Conservation (phyloP, 2,329 filamentous ascomycete species). For the Penicillium sp. region DNA sequence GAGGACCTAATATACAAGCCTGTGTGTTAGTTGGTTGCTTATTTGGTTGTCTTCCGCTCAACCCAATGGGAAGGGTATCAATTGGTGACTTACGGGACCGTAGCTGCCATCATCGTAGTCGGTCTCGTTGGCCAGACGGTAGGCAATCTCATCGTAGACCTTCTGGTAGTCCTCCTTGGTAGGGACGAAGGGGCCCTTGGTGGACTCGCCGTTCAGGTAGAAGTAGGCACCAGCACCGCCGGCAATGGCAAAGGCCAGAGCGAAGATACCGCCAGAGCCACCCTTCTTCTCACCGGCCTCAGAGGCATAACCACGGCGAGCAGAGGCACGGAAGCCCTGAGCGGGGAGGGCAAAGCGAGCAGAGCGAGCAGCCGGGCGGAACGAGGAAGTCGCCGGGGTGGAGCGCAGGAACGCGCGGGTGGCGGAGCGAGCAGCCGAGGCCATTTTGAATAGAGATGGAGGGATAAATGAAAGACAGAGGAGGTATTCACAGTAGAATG, state of each 20-base stretch:
- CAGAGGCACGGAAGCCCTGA: slow-evolving; percentile 74
- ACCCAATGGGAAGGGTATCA: neutral
- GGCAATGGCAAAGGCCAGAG: slow-evolving; percentile 63
- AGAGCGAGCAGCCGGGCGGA: slow-evolving; percentile 59
- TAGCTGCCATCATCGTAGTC: slow-evolving; percentile 98
- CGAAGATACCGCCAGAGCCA: slow-evolving; percentile 60
- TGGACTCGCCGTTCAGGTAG: slow-evolving; percentile 60
- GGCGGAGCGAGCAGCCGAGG: slow-evolving; percentile 50
- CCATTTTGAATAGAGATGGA: slow-evolving; percentile 40
- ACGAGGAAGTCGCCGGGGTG: slow-evolving; percentile 43
- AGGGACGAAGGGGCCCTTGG: slow-evolving; percentile 69
- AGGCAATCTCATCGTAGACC: slow-evolving; percentile 87
- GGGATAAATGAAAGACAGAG: slow-evolving; percentile 12
- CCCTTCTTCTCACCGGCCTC: slow-evolving; percentile 61
- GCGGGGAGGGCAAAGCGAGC: slow-evolving; percentile 63
- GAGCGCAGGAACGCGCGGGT: slow-evolving; percentile 52
- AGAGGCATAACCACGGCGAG: slow-evolving; percentile 80
- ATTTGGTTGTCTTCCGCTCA: neutral
- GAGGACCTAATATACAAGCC: slow-evolving; percentile 59
- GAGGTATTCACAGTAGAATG: slow-evolving; percentile 8
- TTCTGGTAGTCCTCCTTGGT: slow-evolving; percentile 90
- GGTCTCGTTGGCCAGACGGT: slow-evolving; percentile 81
- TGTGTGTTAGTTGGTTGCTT: neutral
- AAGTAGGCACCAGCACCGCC: slow-evolving; percentile 71
- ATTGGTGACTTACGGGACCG: slow-evolving; percentile 67